Evolutionary conservation across 2,329 filamentous ascomycete genomes (phyloP).

Genomic region (Corniculantispora saksenae): DNA sequence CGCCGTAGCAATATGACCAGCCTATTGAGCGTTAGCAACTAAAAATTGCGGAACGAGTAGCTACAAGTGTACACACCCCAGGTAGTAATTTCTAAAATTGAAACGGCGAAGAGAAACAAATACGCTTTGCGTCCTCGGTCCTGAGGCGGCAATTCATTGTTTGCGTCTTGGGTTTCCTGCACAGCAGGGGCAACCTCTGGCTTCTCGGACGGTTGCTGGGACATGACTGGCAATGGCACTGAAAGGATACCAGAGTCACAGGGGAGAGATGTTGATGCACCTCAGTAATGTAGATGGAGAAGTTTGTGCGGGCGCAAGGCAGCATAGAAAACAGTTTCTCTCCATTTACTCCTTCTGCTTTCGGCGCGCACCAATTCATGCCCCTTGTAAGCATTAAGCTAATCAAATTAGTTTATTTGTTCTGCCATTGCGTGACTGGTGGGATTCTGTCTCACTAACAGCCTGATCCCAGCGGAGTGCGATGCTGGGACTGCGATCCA

Average conservation of each 20-base stretch:
- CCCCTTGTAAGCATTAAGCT: not conserved
- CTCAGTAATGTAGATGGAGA: not conserved
- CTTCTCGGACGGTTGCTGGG: not conserved
- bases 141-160: not conserved
- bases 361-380: not conserved
- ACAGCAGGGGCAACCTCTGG: not conserved
- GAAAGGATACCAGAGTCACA: not conserved
- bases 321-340: not conserved
- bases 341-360: not conserved
- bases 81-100: not conserved
- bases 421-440: not conserved
- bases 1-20: not conserved
- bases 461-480: not conserved
- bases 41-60: not conserved
- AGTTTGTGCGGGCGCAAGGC: not conserved
- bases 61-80: not conserved
- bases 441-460: not conserved
- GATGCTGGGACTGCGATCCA: not conserved
- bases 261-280: too few species aligned
- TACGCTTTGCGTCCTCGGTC: not conserved
- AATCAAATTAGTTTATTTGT: not conserved
- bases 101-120: not conserved
- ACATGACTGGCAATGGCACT: not conserved
- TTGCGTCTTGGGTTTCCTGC: not conserved
- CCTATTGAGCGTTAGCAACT: not conserved